Evolutionary conservation across 2,329 filamentous ascomycete species (phyloP), one percentile per base, ranked within the genome.

Genomic region (Pseudogymnoascus verrucosus): DNA sequence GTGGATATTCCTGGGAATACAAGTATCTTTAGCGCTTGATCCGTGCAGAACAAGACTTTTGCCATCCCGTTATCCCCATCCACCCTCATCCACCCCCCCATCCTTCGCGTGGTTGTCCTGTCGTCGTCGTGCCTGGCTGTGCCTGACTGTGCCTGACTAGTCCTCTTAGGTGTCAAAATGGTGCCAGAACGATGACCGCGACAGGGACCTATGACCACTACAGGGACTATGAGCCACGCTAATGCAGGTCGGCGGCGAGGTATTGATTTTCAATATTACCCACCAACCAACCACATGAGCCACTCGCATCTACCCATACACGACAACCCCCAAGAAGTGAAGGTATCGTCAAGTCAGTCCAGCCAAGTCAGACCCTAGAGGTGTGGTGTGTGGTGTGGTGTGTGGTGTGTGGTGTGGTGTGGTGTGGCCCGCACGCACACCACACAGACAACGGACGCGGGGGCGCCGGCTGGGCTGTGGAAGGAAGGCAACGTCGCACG

Each of bases 161-260:
- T 28, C 21, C 42, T 3, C 11, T 23, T 23, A 5, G 11, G 19
- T 23, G 42, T 47, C 42, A 44, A 42, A 12, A 37, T n/a, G 14
- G 8, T 21, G 42, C 42, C 42, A 47, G 19, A 44, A 21, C 8
- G 16, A 44, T 21, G 31, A 34, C 31, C 31, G 4, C 26, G 26
- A 26, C 26, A 6, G 26, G 26, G 26, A 26, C 26, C 21, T 21
- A 21, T 21, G 21, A 21, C 21, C 21, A 28, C 31, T 3, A 12
- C 31, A 12, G 31, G 31, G 31, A 34, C 31, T 34, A 34, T 34
- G 14, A 37, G 28, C 12, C 2, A 51, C 44, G 23, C 44, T 51
- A 59, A 68, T 57, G 40, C 64, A 69, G 11, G 65, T 57, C 12
- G 67, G 63, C 11, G 70, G 61, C 21, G 69, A 67, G 28, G 68